Conservation (phyloP, 2,329 filamentous ascomycete species). For the Diaporthe helianthi region DNA sequence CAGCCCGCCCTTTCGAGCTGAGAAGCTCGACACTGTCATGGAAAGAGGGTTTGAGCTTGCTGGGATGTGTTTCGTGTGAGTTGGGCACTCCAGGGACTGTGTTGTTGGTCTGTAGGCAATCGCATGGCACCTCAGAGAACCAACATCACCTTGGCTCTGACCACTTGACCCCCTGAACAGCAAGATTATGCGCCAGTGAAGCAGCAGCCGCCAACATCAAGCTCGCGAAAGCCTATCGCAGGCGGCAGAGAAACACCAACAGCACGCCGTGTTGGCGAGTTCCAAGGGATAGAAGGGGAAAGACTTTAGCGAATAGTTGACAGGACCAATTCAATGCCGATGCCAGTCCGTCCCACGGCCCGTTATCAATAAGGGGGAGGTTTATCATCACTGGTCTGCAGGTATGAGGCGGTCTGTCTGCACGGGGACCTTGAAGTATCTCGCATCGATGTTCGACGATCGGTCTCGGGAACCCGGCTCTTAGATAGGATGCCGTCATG, state of each 20-base stretch:
- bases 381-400: not conserved
- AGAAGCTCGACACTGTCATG: not conserved
- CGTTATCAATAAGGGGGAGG: not conserved
- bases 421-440: not conserved
- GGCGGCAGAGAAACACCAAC: not conserved
- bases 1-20: not conserved
- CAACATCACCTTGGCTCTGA: not conserved
- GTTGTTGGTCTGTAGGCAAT: not conserved
- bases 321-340: too few species aligned
- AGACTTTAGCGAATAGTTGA: not conserved
- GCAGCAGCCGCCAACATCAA: not conserved
- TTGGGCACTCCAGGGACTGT: too few species aligned
- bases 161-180: not conserved
- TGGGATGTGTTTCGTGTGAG: not conserved
- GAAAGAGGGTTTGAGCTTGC: not conserved
- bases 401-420: not conserved
- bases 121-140: not conserved
- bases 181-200: not conserved
- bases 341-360: not conserved
- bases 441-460: not conserved
- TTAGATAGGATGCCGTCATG: conserved; percentile 9
- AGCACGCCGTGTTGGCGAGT: not conserved
- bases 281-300: not conserved
- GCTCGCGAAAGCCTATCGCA: not conserved
- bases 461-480: not conserved